Conservation (phyloP, 2,329 filamentous ascomycete species). For the Penicillium sp. region DNA sequence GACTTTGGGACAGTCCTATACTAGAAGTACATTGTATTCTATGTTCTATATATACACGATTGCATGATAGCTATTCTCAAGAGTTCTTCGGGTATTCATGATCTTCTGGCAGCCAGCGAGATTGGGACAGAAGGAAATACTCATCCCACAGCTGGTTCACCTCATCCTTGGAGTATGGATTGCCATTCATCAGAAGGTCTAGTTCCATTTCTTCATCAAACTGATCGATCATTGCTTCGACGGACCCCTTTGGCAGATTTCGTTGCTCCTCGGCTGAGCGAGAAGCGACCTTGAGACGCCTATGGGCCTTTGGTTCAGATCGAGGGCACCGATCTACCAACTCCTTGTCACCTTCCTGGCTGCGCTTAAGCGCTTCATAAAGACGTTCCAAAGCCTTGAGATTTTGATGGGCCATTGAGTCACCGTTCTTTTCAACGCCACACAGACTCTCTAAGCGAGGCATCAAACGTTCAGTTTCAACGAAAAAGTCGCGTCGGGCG, state of each 20-base stretch:
- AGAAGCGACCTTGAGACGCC: not conserved
- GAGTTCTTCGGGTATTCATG: not conserved
- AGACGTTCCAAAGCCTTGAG: not conserved
- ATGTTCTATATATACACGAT: not conserved
- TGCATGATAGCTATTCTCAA: not conserved
- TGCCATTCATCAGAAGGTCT: not conserved
- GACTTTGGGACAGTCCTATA: not conserved
- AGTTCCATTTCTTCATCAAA: slow-evolving; percentile 3
- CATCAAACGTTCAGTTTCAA: slow-evolving; percentile 37
- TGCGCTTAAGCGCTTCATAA: not conserved
- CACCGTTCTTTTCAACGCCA: not conserved
- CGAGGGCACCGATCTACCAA: not conserved
- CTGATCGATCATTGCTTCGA: not conserved
- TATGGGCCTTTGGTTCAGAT: not conserved
- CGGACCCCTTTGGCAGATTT: not conserved
- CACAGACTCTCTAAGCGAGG: slow-evolving; percentile 14
- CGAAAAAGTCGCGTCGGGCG: slow-evolving; percentile 36
- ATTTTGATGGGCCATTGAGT: slow-evolving; percentile 5
- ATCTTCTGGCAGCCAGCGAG: not conserved
- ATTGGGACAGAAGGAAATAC: not conserved
- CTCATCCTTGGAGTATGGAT: not conserved
- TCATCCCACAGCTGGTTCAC: not conserved
- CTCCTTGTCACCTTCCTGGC: not conserved
- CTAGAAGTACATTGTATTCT: no score
- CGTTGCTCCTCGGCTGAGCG: not conserved